Conservation (phyloP, 345 rosid species). For the Balakata baccata region DNA sequence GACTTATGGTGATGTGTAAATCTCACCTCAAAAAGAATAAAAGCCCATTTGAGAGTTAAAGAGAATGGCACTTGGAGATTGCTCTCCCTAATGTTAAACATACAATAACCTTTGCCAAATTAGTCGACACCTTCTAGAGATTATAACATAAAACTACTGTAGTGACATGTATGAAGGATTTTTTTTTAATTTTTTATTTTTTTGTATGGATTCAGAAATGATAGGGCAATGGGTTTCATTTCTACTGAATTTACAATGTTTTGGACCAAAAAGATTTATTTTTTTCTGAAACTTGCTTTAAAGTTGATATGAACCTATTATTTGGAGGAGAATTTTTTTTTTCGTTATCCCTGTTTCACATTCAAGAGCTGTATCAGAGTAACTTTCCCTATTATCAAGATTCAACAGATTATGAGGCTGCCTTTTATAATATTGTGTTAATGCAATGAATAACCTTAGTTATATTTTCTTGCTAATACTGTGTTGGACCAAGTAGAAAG, state of each 20-base stretch:
- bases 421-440: background rate
- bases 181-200: too few relatives aligned
- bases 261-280: background rate
- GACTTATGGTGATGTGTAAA: background rate
- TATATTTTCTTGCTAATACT: background rate
- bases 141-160: background rate
- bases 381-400: too few relatives aligned
- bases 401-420: background rate
- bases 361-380: background rate
- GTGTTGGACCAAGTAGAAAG: background rate
- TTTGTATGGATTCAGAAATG: background rate
- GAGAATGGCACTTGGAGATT: background rate
- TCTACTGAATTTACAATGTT: background rate
- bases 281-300: background rate
- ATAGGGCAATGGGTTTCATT: background rate
- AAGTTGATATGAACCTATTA: background rate
- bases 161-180: background rate
- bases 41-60: background rate
- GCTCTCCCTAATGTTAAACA: background rate
- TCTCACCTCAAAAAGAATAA: background rate
- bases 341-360: background rate
- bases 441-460: background rate
- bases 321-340: background rate
- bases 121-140: background rate
- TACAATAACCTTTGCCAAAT: conserved; percentile 5